A percentile compares a stretch with the other conserved stretches of the same genome.
Evolutionary conservation across 2,329 filamentous ascomycete genomes (phyloP).

Genomic region (Sclerotinia minor): DNA sequence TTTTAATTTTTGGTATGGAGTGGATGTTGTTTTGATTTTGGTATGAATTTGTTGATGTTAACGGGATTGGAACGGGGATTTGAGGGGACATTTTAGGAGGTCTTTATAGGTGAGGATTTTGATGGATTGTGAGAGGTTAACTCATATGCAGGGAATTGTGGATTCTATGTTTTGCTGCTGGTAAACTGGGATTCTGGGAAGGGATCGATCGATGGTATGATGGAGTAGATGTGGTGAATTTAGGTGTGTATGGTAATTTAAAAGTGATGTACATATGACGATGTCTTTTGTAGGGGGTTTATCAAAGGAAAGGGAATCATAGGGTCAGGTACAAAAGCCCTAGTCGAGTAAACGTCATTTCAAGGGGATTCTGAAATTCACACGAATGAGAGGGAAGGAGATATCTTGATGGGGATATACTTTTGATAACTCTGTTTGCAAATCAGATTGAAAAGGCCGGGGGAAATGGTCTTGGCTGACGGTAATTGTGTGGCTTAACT

Average conservation of each 20-base stretch:
- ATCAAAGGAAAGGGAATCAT: neutral
- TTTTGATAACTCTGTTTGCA: neutral
- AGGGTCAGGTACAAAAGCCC: neutral
- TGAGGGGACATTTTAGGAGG: neutral
- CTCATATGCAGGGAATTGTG: neutral
- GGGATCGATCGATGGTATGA: too few species aligned
- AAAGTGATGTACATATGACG: conserved; percentile 16
- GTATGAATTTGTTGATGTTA: neutral
- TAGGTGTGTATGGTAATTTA: neutral
- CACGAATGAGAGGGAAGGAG: conserved; percentile 3
- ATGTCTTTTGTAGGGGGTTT: neutral
- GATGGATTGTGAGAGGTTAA: neutral
- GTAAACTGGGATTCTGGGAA: conserved; percentile 15
- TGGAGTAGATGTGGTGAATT: neutral
- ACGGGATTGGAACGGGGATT: neutral
- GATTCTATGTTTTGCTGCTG: neutral
- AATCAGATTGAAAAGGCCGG: neutral
- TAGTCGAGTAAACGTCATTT: conserved; percentile 5
- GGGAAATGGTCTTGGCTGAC: conserved; percentile 18
- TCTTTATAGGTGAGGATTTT: conserved; percentile 16
- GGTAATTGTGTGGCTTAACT: neutral
- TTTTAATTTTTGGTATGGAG: neutral
- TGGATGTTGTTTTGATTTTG: conserved; percentile 1
- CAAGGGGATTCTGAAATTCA: neutral
- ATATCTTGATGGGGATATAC: neutral